Base-by-base conservation (phyloP, 352 stramenopile species). In the Peronosclerospora sorghi region DNA sequence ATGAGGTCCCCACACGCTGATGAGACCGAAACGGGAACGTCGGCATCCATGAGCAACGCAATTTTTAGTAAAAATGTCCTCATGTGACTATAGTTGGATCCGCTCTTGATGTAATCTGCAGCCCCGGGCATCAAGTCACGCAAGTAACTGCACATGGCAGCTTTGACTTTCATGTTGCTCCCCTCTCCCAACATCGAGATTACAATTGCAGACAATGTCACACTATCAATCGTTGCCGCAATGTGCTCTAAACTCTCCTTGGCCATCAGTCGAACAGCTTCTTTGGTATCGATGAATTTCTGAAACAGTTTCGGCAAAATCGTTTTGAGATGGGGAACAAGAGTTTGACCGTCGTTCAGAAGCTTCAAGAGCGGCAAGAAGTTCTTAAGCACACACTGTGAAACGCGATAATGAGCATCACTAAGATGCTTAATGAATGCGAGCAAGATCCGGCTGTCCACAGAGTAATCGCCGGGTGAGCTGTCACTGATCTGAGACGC, bases 91-190 rank as follows among this genome's bases (percentile, higher is more conserved):
- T 75, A 68, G 57, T 76, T 86, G 27, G 49, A 42, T 36, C 67
- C 71, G 30, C 86, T 65, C 17, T 68, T 65, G 39, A 86, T 68
- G 20, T 88, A 88, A 8, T 53, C 69, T 9, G 58, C 51, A 2
- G 73, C 65, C 6, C 38, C 37, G 4, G 74, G 76, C 8, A 92
- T 41, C 8, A 88, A 32, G 24, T 73, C 51, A 14, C 68, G 61
- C 12, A 92, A 36, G 29, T 81, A 92, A 23, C 78, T 51, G 48
- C 73, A 86, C 35, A 88, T 69, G 0, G 69, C 62, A 4, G 54
- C 55, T 35, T 83, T 86, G 32, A 86, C 65, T 41, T 88, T 89
- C 65, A 88, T 76, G 48, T 88, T 88, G 34, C 56, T 77, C 8
- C 79, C 76, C 35, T 92, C 74, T 8, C 65, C 68, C 8, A 92